These are phyloP conservation scores for Flaveria sonorensis DNA, from an alignment of 129 eudicot species.

Conservation along the genomic window DNA sequence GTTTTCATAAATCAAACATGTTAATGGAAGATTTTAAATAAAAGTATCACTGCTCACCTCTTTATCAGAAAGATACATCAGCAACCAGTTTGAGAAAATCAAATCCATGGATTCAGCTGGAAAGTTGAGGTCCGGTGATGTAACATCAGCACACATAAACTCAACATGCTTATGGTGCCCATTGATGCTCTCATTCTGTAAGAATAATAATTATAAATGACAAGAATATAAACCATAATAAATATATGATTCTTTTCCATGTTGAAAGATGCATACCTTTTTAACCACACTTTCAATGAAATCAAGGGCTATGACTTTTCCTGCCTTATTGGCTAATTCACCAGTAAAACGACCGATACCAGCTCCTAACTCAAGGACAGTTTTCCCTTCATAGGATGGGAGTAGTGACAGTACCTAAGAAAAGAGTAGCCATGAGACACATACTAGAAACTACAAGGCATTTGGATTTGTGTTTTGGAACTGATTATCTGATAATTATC, in stretches of 20 bases:
- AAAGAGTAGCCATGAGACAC: slow-evolving; percentile 13
- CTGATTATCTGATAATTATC: neutral
- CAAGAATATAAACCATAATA: neutral
- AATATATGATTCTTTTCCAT: slow-evolving; percentile 9
- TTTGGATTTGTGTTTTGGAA: neutral
- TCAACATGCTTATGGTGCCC: slow-evolving; percentile 76
- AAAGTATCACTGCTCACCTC: slow-evolving; percentile 52
- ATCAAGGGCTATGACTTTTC: slow-evolving; percentile 67
- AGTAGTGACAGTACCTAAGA: slow-evolving; percentile 82
- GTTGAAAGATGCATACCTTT: slow-evolving; percentile 54
- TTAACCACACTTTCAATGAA: slow-evolving; percentile 80
- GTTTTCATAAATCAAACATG: neutral
- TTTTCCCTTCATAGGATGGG: slow-evolving; percentile 82
- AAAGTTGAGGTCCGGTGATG: slow-evolving; percentile 71
- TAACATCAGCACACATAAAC: slow-evolving; percentile 90
- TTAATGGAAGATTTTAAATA: neutral
- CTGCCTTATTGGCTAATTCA: slow-evolving; percentile 76
- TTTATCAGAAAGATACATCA: slow-evolving; percentile 90
- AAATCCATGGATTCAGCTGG: slow-evolving; percentile 70
- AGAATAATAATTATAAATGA: neutral
- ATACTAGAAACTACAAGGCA: neutral
- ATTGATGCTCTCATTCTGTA: slow-evolving; percentile 83
- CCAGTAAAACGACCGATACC: slow-evolving; percentile 97
- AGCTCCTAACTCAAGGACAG: slow-evolving; percentile 87
- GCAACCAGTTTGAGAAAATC: slow-evolving; percentile 81